phyloP scores from a whole-genome alignment of 2,329 filamentous ascomycete species.

The Xylaria hypoxylon region DNA sequence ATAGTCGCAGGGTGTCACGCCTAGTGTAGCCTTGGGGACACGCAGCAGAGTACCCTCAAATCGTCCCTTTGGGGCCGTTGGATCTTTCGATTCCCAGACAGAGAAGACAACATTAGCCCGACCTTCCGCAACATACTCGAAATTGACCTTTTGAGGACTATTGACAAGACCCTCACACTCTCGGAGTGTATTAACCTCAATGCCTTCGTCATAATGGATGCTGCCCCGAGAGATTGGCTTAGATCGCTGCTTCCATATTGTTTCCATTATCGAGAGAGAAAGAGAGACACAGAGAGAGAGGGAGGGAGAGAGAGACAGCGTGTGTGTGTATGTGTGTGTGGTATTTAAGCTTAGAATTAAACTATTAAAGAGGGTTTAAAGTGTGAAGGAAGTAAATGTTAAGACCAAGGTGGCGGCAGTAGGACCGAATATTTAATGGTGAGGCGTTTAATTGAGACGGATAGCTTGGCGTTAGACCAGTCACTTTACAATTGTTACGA shows the following conservation, averaged over 20 bases:
- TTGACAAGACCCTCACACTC: constrained; percentile 42
- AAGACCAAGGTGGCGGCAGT: neutral
- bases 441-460: constrained; percentile 10
- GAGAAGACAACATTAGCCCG: constrained; percentile 82
- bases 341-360: constrained; percentile 25
- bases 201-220: neutral
- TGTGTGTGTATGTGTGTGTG: too few species aligned
- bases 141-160: constrained; percentile 41
- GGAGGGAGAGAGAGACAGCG: too few species aligned
- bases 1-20: constrained; percentile 60
- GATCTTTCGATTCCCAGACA: constrained; percentile 58
- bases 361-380: constrained; percentile 19
- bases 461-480: neutral
- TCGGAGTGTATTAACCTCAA: constrained; percentile 23
- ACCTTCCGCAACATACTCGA: constrained; percentile 71
- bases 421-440: neutral
- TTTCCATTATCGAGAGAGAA: constrained; percentile 25
- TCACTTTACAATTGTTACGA: neutral
- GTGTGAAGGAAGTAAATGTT: neutral
- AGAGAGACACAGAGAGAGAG: neutral
- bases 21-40: constrained; percentile 66
- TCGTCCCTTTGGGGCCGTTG: constrained; percentile 47
- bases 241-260: constrained; percentile 46
- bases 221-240: constrained; percentile 29
- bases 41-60: constrained; percentile 66